phyloP scores from a whole-genome alignment of 257 asterid genomes.

The Prunella vulgaris region DNA sequence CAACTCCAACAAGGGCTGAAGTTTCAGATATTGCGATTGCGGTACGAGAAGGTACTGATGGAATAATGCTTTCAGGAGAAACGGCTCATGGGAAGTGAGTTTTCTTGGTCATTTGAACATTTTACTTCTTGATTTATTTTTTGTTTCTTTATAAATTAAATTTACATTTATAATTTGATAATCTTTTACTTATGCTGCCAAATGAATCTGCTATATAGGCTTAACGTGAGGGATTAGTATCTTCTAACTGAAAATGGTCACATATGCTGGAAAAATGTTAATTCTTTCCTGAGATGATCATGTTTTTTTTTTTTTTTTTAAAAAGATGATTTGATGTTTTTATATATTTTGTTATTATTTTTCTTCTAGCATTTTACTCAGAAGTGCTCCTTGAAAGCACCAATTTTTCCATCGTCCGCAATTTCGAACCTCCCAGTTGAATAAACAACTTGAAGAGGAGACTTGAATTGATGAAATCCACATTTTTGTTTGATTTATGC shows the following conservation, averaged over 20 bases:
- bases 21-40: conserved; percentile 98
- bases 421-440: not conserved
- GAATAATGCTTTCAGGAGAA: conserved; percentile 98
- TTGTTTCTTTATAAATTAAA: not conserved
- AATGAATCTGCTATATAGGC: not conserved
- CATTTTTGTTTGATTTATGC: not conserved
- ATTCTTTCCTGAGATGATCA: not conserved
- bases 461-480: not conserved
- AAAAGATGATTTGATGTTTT: not conserved
- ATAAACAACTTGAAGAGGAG: conserved; percentile 4
- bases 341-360: not conserved
- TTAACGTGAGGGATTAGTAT: not conserved
- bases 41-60: conserved; percentile 96
- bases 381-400: not conserved
- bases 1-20: conserved; percentile 99
- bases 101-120: not conserved
- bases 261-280: not conserved
- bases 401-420: conserved; percentile 1
- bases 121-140: not conserved
- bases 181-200: not conserved
- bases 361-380: not conserved
- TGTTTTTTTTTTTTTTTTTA: not conserved
- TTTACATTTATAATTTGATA: not conserved
- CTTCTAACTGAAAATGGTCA: conserved; percentile 1
- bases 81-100: conserved; percentile 98